Percentiles rank a stretch among this genome's conserved stretches.
These are phyloP conservation scores for Inonotus obliquus DNA, from an alignment of 1,284 basidiomycete species.

Conservation along the genomic window DNA sequence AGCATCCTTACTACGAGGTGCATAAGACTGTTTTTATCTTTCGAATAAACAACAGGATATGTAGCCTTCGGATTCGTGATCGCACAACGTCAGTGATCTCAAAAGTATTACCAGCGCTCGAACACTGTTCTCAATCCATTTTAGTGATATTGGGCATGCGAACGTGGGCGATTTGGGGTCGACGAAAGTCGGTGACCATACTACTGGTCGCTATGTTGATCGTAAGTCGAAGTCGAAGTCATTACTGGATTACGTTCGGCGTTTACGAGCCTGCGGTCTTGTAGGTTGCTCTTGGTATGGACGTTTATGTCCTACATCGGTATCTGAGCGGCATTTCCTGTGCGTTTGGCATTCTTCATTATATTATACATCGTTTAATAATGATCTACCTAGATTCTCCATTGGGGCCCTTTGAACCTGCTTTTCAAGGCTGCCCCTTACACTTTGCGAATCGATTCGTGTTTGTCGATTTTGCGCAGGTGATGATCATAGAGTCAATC, in stretches of 20 bases:
- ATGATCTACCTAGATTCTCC: background rate
- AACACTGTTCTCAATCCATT: background rate
- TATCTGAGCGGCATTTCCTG: conserved; percentile 13
- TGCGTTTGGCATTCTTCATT: background rate
- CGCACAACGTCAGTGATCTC: conserved; percentile 2
- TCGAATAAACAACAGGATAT: background rate
- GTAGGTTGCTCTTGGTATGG: conserved; percentile 1
- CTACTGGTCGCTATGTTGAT: background rate
- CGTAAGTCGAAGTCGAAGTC: background rate
- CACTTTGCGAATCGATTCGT: conserved; percentile 12
- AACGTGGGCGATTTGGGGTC: conserved; percentile 17
- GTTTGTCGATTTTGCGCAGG: conserved; percentile 4
- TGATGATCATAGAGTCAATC: conserved; percentile 8
- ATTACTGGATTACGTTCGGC: background rate
- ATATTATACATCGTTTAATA: too few relatives aligned
- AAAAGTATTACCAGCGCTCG: background rate
- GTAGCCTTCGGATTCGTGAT: conserved; percentile 7
- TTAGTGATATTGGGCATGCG: conserved; percentile 16
- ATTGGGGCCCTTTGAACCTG: background rate
- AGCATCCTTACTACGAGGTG: background rate
- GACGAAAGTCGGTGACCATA: background rate
- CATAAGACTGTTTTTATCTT: background rate
- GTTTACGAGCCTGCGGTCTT: background rate
- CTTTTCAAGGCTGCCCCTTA: conserved; percentile 9
- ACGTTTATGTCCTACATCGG: conserved; percentile 2